phyloP scores from a whole-genome alignment of 805 yeast species.

The Kazachstania psychrophila region DNA sequence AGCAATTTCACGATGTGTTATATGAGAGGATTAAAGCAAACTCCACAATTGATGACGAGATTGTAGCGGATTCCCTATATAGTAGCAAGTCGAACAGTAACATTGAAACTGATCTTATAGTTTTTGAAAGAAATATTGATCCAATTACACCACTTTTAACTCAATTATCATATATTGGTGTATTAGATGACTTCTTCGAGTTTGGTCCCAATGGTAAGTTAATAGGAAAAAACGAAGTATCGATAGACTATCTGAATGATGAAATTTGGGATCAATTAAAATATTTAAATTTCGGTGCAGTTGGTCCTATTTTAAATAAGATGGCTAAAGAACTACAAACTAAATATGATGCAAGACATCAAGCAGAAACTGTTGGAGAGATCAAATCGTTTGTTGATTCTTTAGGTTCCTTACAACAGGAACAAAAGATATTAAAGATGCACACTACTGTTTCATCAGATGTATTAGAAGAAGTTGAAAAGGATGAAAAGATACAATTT shows the following conservation, averaged over 20 bases:
- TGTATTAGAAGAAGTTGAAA: slow-evolving; percentile 40
- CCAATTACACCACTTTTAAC: slow-evolving; percentile 58
- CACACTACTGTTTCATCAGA: slow-evolving; percentile 71
- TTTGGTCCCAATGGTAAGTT: slow-evolving; percentile 36
- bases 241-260: slow-evolving; percentile 17
- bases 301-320: slow-evolving; percentile 63
- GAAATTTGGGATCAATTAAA: slow-evolving; percentile 38
- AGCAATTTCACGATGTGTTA: slow-evolving; percentile 12
- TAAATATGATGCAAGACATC: slow-evolving; percentile 53
- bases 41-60: slow-evolving; percentile 8
- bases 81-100: slow-evolving; percentile 33
- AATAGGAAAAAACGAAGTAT: slow-evolving; percentile 16
- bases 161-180: slow-evolving; percentile 75
- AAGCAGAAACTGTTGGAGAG: slow-evolving; percentile 49
- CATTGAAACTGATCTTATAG: slow-evolving; percentile 59
- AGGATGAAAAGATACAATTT: slow-evolving; percentile 23
- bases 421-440: slow-evolving; percentile 58
- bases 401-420: slow-evolving; percentile 53
- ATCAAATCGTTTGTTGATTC: slow-evolving; percentile 66
- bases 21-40: slow-evolving; percentile 11
- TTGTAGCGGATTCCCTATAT: slow-evolving; percentile 25
- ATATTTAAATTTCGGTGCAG: slow-evolving; percentile 65
- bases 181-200: slow-evolving; percentile 63
- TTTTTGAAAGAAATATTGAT: slow-evolving; percentile 74
- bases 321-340: slow-evolving; percentile 63